A percentile compares a stretch with the other conserved stretches of the same genome.
Conservation (phyloP, 2,329 filamentous ascomycete genomes). For the Apiospora arundinis region DNA sequence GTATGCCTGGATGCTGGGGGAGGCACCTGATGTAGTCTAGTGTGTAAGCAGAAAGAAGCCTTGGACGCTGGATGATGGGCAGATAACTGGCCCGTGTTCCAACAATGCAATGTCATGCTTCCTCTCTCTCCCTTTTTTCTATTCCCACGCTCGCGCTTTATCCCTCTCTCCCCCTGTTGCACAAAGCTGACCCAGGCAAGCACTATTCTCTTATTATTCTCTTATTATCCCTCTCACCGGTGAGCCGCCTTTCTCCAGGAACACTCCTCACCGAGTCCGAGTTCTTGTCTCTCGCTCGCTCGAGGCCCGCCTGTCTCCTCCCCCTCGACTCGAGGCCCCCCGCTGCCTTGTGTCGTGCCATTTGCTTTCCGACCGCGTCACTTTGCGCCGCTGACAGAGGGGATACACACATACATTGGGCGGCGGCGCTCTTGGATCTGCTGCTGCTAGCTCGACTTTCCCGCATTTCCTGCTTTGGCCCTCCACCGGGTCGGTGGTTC, state of each 20-base stretch:
- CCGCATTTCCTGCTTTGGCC: conserved; percentile 16
- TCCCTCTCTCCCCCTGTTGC: conserved; percentile 18
- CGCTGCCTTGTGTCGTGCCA: neutral
- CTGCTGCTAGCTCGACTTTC: conserved; percentile 15
- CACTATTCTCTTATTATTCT: conserved; percentile 19
- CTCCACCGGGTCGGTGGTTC: conserved; percentile 15
- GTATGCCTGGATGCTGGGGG: neutral
- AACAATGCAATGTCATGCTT: conserved; percentile 18
- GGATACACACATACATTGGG: conserved; percentile 6
- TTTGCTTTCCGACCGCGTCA: conserved; percentile 7
- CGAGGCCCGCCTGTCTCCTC: conserved; percentile 12
- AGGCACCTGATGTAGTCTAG: conserved; percentile 18
- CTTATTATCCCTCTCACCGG: conserved; percentile 19
- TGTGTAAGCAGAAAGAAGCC: neutral
- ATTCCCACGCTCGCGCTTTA: conserved; percentile 18
- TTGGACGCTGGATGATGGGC: conserved; percentile 10
- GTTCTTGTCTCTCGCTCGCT: conserved; percentile 1
- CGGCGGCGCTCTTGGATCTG: conserved; percentile 5
- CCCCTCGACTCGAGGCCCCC: neutral
- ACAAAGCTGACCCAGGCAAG: conserved; percentile 17
- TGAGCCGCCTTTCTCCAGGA: conserved; percentile 6
- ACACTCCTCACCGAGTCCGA: conserved; percentile 14
- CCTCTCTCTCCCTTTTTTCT: conserved; percentile 14
- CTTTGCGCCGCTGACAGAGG: conserved; percentile 10
- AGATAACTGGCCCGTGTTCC: conserved; percentile 19